Evolutionary conservation across 208 protist genomes (phyloP).

Genomic region (Herpetomonas muscarum): DNA sequence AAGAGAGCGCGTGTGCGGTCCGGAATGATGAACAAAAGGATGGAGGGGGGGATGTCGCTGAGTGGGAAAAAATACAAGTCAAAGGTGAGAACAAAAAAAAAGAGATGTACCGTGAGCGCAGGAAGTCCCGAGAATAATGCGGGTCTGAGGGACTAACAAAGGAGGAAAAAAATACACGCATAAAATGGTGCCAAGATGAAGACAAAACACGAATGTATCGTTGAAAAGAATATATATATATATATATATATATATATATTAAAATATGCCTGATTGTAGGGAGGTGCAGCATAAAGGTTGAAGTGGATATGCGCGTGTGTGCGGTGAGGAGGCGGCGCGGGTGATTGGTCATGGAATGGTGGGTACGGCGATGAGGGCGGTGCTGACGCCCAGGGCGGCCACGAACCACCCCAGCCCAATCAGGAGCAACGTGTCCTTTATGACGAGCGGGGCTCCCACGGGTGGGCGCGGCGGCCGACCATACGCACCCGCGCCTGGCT

Average conservation of each 20-base stretch:
- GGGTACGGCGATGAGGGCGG: neutral
- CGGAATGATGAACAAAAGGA: neutral
- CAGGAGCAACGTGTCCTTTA: neutral
- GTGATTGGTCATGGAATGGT: no score
- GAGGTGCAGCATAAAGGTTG: neutral
- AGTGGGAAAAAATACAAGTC: no score
- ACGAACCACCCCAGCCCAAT: neutral
- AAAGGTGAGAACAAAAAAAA: constrained; percentile 11
- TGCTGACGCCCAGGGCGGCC: neutral
- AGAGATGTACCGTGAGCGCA: neutral
- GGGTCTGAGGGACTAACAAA: constrained; percentile 1
- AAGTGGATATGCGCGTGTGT: neutral
- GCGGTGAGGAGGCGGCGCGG: no score
- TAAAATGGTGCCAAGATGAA: constrained; percentile 1
- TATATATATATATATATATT: neutral
- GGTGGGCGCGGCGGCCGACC: neutral
- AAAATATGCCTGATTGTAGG: neutral
- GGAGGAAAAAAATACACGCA: neutral
- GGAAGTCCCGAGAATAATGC: constrained; percentile 6
- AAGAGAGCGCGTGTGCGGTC: neutral
- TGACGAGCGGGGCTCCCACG: neutral
- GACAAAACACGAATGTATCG: no score
- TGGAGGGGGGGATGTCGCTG: neutral
- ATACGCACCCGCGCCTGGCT: no score
- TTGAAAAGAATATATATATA: neutral